These are phyloP conservation scores for Cytidiella melzeri DNA, from an alignment of 768 basidiomycete species.

Conservation along the genomic window DNA sequence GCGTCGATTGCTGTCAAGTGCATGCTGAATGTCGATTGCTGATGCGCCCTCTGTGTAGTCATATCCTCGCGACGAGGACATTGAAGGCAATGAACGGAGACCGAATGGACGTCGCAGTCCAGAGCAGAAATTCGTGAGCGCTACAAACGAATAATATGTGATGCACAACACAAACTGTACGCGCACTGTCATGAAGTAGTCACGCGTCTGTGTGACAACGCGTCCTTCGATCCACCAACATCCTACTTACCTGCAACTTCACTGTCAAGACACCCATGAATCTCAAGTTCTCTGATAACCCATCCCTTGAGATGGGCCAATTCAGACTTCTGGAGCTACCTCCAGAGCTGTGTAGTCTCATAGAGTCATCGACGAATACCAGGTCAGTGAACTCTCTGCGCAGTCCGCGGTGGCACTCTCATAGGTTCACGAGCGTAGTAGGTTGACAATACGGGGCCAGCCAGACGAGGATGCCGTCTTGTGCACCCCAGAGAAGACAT, in stretches of 20 bases:
- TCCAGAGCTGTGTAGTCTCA: conserved; percentile 52
- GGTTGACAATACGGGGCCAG: conserved; percentile 77
- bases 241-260: not conserved
- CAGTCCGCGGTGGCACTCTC: conserved; percentile 8
- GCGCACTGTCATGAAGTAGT: not conserved
- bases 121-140: not conserved
- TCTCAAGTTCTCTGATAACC: conserved; percentile 15
- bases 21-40: conserved; percentile 62
- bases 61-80: conserved; percentile 15
- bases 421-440: no score
- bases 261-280: conserved; percentile 5
- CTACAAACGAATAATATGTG: not conserved
- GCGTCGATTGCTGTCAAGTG: conserved; percentile 42
- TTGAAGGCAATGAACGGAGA: conserved; percentile 10
- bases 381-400: conserved; percentile 22
- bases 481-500: conserved; percentile 80
- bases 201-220: not conserved
- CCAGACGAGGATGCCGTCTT: conserved; percentile 82
- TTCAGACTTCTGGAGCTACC: conserved; percentile 73
- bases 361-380: conserved; percentile 44
- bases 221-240: not conserved
- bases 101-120: not conserved
- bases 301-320: conserved; percentile 36
- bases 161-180: not conserved
- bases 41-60: conserved; percentile 91